Evolutionary conservation across 352 stramenopile species (phyloP).

Genomic region (Phytophthora boehmeriae): DNA sequence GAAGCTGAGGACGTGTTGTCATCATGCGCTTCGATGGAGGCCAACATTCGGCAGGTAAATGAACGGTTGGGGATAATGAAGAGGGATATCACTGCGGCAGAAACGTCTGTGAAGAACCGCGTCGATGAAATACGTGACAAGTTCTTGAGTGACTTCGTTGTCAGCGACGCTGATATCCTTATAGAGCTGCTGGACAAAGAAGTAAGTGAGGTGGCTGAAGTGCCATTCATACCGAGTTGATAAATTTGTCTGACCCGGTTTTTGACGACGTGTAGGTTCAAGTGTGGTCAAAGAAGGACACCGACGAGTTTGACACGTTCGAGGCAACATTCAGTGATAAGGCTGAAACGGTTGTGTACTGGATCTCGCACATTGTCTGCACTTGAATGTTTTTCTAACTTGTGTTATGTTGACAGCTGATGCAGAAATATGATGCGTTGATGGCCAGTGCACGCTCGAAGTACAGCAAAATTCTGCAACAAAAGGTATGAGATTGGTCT

Average conservation of each 20-base stretch:
- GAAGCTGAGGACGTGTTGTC: conserved; percentile 26
- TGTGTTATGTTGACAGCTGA: conserved; percentile 17
- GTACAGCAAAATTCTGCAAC: conserved; percentile 25
- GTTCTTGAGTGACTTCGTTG: conserved; percentile 35
- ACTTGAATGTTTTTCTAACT: not conserved
- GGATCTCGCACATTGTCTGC: not conserved
- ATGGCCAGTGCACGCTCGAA: conserved; percentile 20
- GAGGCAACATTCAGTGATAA: conserved; percentile 14
- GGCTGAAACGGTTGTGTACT: conserved; percentile 14
- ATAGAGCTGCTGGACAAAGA: conserved; percentile 37
- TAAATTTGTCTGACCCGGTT: not conserved
- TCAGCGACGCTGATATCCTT: conserved; percentile 28
- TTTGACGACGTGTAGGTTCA: conserved; percentile 13
- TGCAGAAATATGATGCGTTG: conserved; percentile 26
- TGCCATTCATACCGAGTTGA: not conserved
- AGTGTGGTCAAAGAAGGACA: conserved; percentile 12
- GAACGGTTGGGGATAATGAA: conserved; percentile 12
- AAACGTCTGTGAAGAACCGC: conserved; percentile 41
- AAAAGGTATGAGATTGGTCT: conserved; percentile 25
- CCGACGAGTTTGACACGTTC: conserved; percentile 2
- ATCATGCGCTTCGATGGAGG: conserved; percentile 26
- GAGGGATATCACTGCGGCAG: conserved; percentile 10
- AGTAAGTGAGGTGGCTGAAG: conserved; percentile 16
- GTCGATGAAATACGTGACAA: conserved; percentile 40
- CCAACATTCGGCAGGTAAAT: conserved; percentile 17